These are phyloP conservation scores for Tetragonia tetragonoides DNA, from an alignment of 148 eudicot genomes.

Conservation along the genomic window DNA sequence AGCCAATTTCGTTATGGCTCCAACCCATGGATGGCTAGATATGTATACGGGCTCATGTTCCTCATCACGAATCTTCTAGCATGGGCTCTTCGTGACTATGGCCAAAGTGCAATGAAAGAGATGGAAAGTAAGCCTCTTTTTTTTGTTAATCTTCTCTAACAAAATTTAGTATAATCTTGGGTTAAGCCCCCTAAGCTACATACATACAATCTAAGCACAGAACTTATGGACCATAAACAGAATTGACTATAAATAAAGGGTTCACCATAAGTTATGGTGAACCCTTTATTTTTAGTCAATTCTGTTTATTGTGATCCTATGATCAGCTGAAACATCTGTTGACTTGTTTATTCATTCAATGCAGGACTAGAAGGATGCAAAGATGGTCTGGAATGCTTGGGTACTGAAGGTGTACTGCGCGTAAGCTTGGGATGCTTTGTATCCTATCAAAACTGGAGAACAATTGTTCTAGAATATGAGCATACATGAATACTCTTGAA, in stretches of 20 bases:
- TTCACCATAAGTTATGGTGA: too few species aligned
- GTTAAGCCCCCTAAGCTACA: not conserved
- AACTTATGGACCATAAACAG: too few species aligned
- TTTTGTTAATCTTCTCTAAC: not conserved
- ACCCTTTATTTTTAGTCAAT: not conserved
- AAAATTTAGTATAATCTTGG: not conserved
- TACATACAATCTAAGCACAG: not conserved
- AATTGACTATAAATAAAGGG: too few species aligned
- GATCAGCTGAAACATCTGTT: not conserved
- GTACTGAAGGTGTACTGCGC: conserved; percentile 73
- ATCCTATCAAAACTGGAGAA: conserved; percentile 39
- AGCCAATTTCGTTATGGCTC: conserved; percentile 63
- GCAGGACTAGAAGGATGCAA: conserved; percentile 63
- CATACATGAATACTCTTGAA: not conserved
- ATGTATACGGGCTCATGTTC: conserved; percentile 71
- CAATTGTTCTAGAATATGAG: not conserved
- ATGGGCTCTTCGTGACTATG: conserved; percentile 87
- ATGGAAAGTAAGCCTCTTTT: conserved; percentile 51
- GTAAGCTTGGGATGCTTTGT: conserved; percentile 87
- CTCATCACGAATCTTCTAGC: conserved; percentile 75
- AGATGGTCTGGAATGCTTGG: conserved; percentile 64
- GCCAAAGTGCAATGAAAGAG: conserved; percentile 44
- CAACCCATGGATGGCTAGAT: conserved; percentile 95
- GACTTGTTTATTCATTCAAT: conserved; percentile 11
- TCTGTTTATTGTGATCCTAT: not conserved